Percentiles rank a stretch among this genome's conserved stretches.
Evolutionary conservation across 768 basidiomycete genomes (phyloP).

Genomic region (Suillus ampliporus): DNA sequence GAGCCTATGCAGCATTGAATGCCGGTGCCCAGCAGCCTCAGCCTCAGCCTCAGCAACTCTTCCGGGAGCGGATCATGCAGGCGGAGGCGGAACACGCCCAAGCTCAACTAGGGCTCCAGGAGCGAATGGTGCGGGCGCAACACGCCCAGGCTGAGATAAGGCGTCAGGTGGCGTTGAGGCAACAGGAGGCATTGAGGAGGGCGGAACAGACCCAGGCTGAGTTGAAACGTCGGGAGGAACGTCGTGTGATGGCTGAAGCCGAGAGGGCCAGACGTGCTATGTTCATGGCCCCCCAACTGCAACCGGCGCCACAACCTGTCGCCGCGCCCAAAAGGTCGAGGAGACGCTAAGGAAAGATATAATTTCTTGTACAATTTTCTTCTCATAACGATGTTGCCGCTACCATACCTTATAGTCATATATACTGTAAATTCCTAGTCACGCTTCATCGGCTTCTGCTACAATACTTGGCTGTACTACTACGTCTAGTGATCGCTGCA

Average conservation of each 20-base stretch:
- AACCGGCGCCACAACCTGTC: background rate
- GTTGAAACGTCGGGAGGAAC: background rate
- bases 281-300: background rate
- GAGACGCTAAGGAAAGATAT: background rate
- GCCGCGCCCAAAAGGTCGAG: background rate
- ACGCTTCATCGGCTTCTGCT: conserved; percentile 1
- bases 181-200: background rate
- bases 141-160: background rate
- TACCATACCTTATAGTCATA: conserved; percentile 1
- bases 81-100: background rate
- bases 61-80: background rate
- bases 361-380: background rate
- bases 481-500: too few species aligned
- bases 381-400: background rate
- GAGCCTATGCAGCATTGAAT: background rate
- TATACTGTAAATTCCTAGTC: conserved; percentile 1
- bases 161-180: background rate
- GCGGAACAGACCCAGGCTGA: background rate
- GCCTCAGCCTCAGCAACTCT: background rate
- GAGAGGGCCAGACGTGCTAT: background rate
- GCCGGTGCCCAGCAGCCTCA: background rate
- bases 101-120: background rate
- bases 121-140: background rate
- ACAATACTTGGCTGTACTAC: background rate
- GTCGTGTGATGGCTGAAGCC: background rate